A percentile compares a stretch with the other conserved stretches of the same genome.
phyloP scores from a whole-genome alignment of 2,329 filamentous ascomycete genomes.

The Alternaria arbusti region DNA sequence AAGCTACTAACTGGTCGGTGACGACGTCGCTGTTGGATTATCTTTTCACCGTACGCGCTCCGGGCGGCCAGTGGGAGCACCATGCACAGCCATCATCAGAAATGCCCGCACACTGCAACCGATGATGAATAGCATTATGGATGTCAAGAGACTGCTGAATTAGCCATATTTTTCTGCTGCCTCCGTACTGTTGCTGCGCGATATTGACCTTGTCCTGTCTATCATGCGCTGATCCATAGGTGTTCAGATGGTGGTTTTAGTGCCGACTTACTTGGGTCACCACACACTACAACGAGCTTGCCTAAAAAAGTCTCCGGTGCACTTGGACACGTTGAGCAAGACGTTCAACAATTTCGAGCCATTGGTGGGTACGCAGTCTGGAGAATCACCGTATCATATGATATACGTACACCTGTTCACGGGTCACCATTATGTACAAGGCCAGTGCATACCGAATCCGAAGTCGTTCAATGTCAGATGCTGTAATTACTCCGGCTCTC shows the following conservation, averaged over 20 bases:
- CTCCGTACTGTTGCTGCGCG: not conserved
- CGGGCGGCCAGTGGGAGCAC: conserved; percentile 23
- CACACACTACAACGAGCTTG: not conserved
- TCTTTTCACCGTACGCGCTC: conserved; percentile 28
- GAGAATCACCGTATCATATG: not conserved
- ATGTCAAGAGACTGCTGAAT: not conserved
- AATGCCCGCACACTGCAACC: not conserved
- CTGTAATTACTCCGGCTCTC: not conserved
- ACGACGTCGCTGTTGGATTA: conserved; percentile 39
- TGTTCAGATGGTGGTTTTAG: not conserved
- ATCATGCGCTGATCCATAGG: not conserved
- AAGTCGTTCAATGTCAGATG: not conserved
- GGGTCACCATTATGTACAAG: not conserved
- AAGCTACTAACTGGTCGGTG: conserved; percentile 7
- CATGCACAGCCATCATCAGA: conserved; percentile 21
- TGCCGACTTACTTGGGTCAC: not conserved
- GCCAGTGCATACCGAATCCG: not conserved
- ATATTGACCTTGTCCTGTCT: not conserved
- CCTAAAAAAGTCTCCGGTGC: not conserved
- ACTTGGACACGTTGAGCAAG: not conserved
- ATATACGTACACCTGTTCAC: not conserved
- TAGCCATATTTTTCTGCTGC: not conserved
- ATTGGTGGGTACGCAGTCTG: not conserved
- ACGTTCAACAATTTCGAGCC: not conserved
- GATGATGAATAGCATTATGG: too few relatives aligned